Percentiles rank a stretch among this genome's conserved stretches.
phyloP scores from a whole-genome alignment of 2,329 filamentous ascomycete genomes.

The Microsporum canis region DNA sequence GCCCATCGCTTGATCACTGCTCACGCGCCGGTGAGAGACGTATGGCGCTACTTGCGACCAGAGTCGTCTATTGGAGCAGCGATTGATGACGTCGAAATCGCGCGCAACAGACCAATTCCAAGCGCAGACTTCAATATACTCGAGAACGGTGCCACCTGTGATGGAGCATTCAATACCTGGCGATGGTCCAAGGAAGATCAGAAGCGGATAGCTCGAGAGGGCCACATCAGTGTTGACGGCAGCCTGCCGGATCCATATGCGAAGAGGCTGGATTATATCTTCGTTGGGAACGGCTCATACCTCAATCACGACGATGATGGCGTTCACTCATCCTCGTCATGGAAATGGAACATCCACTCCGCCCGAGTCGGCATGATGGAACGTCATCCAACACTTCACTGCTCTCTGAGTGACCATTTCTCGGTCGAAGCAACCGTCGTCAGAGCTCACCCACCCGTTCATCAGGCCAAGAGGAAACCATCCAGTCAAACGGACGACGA shows the following conservation, averaged over 20 bases:
- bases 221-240: slow-evolving; percentile 53
- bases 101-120: slow-evolving; percentile 56
- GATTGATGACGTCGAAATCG: slow-evolving; percentile 54
- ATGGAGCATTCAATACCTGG: slow-evolving; percentile 84
- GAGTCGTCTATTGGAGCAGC: slow-evolving; percentile 69
- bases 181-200: slow-evolving; percentile 65
- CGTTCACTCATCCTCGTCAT: slow-evolving; percentile 19
- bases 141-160: slow-evolving; percentile 78
- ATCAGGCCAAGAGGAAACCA: neutral
- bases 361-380: slow-evolving; percentile 68
- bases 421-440: slow-evolving; percentile 70
- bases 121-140: slow-evolving; percentile 65
- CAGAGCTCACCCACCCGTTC: slow-evolving; percentile 23
- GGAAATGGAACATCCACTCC: slow-evolving; percentile 57
- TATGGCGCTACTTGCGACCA: slow-evolving; percentile 75
- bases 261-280: slow-evolving; percentile 93
- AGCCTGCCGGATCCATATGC: slow-evolving; percentile 58
- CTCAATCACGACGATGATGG: neutral
- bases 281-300: slow-evolving; percentile 51
- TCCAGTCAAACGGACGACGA: slow-evolving; percentile 10
- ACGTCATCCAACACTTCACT: slow-evolving; percentile 67
- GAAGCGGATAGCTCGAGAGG: slow-evolving; percentile 54
- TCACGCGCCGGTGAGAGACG: slow-evolving; percentile 65
- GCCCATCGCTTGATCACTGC: slow-evolving; percentile 72
- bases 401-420: slow-evolving; percentile 90